These are phyloP conservation scores for Aspergillus diversus DNA, from an alignment of 495 filamentous ascomycete genomes.

Conservation along the genomic window DNA sequence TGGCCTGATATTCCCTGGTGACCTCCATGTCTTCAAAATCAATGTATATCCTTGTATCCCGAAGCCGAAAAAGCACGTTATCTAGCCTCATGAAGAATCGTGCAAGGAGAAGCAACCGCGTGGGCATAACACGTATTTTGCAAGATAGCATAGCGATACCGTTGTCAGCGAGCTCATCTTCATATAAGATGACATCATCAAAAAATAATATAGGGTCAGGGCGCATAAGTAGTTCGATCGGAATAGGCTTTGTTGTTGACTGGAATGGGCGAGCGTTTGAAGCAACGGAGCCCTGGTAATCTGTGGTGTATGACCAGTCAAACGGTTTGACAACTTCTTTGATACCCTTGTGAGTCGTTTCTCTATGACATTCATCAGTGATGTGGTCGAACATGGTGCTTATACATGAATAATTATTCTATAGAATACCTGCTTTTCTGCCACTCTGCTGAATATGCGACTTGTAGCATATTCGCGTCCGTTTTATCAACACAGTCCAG, in stretches of 20 bases:
- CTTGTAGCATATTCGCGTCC: slow-evolving; percentile 82
- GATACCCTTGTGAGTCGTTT: slow-evolving; percentile 84
- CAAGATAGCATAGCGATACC: slow-evolving; percentile 84
- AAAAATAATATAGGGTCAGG: slow-evolving; percentile 94
- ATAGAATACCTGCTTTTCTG: slow-evolving; percentile 67
- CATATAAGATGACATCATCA: slow-evolving; percentile 93
- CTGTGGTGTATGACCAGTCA: slow-evolving; percentile 95
- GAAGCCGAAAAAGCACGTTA: slow-evolving; percentile 79
- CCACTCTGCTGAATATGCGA: slow-evolving; percentile 92
- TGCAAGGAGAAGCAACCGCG: slow-evolving; percentile 77
- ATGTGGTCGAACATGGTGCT: not conserved
- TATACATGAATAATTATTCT: not conserved
- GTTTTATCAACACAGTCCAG: slow-evolving; percentile 94
- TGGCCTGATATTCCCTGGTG: slow-evolving; percentile 83
- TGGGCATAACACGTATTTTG: slow-evolving; percentile 91
- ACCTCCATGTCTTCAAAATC: slow-evolving; percentile 84
- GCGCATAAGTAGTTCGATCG: slow-evolving; percentile 78
- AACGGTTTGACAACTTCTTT: slow-evolving; percentile 93
- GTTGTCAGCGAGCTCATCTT: slow-evolving; percentile 97
- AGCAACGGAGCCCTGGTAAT: slow-evolving; percentile 70
- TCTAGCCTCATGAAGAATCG: slow-evolving; percentile 95
- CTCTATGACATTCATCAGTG: slow-evolving; percentile 52
- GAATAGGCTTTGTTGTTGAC: slow-evolving; percentile 65
- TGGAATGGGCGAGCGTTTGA: slow-evolving; percentile 46
- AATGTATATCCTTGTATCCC: slow-evolving; percentile 90